Conservation (phyloP, 2,329 filamentous ascomycete species). For the Aureobasidium sp. region DNA sequence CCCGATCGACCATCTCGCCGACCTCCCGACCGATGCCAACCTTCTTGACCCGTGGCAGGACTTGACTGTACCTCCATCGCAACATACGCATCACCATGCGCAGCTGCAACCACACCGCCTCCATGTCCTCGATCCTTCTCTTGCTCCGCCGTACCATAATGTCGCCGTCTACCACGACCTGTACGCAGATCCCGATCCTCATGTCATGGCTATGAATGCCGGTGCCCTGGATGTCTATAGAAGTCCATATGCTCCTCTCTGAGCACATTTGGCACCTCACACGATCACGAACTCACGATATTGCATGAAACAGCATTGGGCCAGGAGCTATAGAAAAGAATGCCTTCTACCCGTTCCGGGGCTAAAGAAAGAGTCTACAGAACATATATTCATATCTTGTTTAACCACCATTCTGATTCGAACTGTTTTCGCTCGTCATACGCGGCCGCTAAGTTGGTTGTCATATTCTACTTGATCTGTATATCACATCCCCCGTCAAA, state of each 20-base stretch:
- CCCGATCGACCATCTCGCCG: background rate
- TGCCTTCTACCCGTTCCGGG: background rate
- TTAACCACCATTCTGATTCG: no score
- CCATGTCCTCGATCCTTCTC: conserved; percentile 9
- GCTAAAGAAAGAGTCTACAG: background rate
- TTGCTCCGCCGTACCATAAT: conserved; percentile 4
- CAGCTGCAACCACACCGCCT: conserved; percentile 10
- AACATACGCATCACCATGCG: background rate
- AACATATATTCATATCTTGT: background rate
- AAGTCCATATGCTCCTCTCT: conserved; percentile 14
- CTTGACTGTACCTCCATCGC: background rate
- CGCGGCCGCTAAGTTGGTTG: no score
- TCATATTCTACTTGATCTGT: no score
- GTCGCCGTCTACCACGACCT: background rate
- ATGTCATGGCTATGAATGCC: background rate
- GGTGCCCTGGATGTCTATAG: conserved; percentile 1
- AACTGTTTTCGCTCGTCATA: no score
- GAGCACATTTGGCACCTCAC: background rate
- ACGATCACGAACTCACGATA: background rate
- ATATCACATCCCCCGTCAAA: no score
- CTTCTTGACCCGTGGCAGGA: conserved; percentile 12
- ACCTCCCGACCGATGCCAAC: background rate
- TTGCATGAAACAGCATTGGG: background rate
- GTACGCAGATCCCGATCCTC: conserved; percentile 3
- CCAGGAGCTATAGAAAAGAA: background rate